These are phyloP conservation scores for Diophrys sp. DNA, from an alignment of 73 alveolate genomes.

Conservation along the genomic window DNA sequence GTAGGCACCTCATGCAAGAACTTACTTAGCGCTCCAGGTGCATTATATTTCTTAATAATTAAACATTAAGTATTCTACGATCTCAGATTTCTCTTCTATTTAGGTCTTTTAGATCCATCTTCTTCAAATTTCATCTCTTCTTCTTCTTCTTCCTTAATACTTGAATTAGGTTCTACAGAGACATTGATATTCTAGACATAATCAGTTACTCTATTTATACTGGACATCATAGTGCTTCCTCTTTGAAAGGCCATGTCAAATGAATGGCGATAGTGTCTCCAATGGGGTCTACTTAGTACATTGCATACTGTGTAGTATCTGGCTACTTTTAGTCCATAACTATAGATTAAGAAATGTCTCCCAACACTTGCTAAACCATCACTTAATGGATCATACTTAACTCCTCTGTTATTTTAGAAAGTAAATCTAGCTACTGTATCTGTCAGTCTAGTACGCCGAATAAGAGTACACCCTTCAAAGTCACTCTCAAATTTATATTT, in stretches of 20 bases:
- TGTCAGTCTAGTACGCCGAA: neutral
- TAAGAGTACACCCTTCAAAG: neutral
- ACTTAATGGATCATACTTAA: neutral
- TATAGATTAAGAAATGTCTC: neutral
- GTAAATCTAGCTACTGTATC: conserved; percentile 2
- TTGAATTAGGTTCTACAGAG: neutral
- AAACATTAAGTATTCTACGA: neutral
- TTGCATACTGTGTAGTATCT: conserved; percentile 9
- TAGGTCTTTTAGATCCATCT: neutral
- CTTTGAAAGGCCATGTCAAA: neutral
- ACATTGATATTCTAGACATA: neutral
- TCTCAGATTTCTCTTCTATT: neutral
- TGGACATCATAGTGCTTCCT: neutral
- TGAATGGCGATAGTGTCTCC: neutral
- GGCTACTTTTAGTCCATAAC: neutral
- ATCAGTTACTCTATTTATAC: neutral
- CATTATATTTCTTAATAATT: neutral
- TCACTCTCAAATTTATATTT: neutral
- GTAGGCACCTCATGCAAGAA: neutral
- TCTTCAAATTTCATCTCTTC: too few species aligned
- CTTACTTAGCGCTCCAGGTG: neutral
- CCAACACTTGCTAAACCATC: neutral
- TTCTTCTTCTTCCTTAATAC: too few species aligned
- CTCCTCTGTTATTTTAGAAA: neutral
- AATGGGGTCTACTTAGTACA: neutral